Evolutionary conservation across 441 rosid species (phyloP).

Genomic region (Omphalea diandra): DNA sequence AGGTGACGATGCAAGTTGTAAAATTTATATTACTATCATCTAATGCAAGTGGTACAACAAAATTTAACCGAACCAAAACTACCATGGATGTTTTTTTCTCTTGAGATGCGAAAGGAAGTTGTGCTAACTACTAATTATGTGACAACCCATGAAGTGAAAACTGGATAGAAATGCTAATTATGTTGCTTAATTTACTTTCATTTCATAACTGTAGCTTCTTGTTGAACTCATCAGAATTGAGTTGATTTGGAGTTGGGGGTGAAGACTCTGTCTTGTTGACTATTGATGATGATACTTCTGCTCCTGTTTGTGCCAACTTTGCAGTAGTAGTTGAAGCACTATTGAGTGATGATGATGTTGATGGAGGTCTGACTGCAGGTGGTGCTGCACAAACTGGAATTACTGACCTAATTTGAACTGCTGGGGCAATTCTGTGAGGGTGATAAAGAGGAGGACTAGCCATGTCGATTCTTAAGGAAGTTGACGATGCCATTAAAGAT

Average conservation of each 20-base stretch:
- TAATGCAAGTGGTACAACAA: conserved; percentile 1
- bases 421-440: conserved; percentile 53
- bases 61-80: conserved; percentile 19
- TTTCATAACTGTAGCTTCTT: conserved; percentile 36
- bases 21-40: conserved; percentile 7
- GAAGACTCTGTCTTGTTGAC: conserved; percentile 17
- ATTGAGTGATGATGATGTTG: too few relatives aligned
- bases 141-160: conserved; percentile 17
- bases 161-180: conserved; percentile 10
- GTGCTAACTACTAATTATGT: conserved; percentile 7
- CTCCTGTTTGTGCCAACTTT: conserved; percentile 22
- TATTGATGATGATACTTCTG: too few relatives aligned
- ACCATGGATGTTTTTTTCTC: conserved; percentile 9
- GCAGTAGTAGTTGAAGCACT: conserved; percentile 9
- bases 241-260: conserved; percentile 21
- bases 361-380: conserved; percentile 25
- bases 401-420: conserved; percentile 77
- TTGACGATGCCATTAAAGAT: conserved; percentile 22
- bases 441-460: conserved; percentile 23
- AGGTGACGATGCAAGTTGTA: neutral
- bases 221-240: conserved; percentile 34
- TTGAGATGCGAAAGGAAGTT: conserved; percentile 4
- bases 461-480: conserved; percentile 15
- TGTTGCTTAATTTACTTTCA: neutral
- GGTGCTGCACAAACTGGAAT: conserved; percentile 78